Evolutionary conservation across 306 rosid species (phyloP), one percentile per base, ranked within the genome.

Genomic region (Cucurbita ficifolia): DNA sequence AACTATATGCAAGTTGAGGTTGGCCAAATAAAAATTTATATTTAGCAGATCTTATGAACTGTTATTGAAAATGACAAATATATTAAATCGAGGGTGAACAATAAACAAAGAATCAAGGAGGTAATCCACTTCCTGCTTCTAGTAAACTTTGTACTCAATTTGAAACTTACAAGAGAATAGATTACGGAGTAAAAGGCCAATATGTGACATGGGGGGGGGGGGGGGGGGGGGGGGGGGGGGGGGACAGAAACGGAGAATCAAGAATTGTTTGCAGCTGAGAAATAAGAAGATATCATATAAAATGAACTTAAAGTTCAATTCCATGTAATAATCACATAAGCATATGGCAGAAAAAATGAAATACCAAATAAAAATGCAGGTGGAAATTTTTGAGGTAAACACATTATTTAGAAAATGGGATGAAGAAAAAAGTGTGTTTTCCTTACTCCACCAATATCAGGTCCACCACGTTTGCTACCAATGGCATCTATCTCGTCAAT

Each of bases 391-490:
- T 46, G 10, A 45, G 40, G 19, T 45, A 45, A 67, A 67, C 19
- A 12, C 13, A 12, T 6, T 21, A 19, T 39, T 45, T 13, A 21
- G 73, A n/a, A 21, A 67, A 67, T 22, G 10, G 21, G 46, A 67
- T 48, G 67, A 35, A 69, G 43, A 76, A 79, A 70, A 78, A 69
- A 73, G 75, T 77, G 38, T 64, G 40, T 59, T 59, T 71, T 70
- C 84, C 97, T 82, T 90, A 93, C 98, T 75, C 98, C 98, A 12
- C 98, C 98, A 81, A 93, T 89, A 81, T 93, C 98, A 69, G 97
- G 98, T 57, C 98, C 98, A 80, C 98, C 97, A 54, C 98, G 97
- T 82, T 90, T 93, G 92, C 98, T 90, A 61, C 98, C 98, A 81
- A 93, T 93, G 83, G 98, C 98, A 83, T 93, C 98, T 78, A 93